Conservation (phyloP, 2,329 filamentous ascomycete species). For the Xylariaceae sp. region DNA sequence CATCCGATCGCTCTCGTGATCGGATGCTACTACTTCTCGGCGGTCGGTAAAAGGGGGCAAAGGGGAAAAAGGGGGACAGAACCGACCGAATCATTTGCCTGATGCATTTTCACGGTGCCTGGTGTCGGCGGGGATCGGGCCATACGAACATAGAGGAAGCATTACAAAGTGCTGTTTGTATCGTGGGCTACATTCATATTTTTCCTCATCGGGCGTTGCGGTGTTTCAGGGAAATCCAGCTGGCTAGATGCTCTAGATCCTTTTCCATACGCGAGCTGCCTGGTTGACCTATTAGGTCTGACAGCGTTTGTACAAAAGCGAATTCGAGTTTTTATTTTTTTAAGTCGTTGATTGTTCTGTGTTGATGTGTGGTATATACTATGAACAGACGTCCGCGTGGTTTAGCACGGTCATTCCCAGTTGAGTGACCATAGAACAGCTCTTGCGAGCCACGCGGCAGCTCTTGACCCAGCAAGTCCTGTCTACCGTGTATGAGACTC, state of each 20-base stretch:
- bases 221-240: background rate
- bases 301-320: background rate
- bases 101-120: slow-evolving; percentile 27
- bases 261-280: no score
- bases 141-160: slow-evolving; percentile 21
- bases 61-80: background rate
- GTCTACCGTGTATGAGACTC: background rate
- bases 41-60: no score
- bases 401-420: no score
- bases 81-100: background rate
- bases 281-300: background rate
- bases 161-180: slow-evolving; percentile 12
- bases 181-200: slow-evolving; percentile 3
- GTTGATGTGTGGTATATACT: background rate
- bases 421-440: background rate
- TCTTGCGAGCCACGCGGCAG: background rate
- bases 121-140: slow-evolving; percentile 13
- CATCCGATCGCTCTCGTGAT: slow-evolving; percentile 46
- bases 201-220: slow-evolving; percentile 4
- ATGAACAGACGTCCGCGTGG: background rate
- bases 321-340: background rate
- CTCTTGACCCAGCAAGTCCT: background rate
- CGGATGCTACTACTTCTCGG: background rate
- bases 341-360: background rate
- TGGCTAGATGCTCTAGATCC: background rate